Evolutionary conservation across 768 basidiomycete genomes (phyloP), one percentile per base, ranked within the genome.

Genomic region (Chalciporus pseudorubinellus): DNA sequence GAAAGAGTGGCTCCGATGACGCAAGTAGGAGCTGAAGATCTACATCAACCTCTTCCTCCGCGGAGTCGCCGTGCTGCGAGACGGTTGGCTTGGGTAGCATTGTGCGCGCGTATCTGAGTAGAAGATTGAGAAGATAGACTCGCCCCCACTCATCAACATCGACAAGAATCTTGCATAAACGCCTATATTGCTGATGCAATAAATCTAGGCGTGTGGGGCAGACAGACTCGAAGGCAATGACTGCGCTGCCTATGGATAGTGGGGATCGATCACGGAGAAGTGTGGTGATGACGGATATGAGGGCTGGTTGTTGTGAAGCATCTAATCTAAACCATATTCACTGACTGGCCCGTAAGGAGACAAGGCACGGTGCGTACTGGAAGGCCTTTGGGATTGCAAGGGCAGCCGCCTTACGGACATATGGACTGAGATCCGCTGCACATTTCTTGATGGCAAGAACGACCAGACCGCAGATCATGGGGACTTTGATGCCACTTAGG

Each of bases 81-180:
- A 69, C 58, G 1, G 67, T 68, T 10, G 91, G 86, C 55, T 84
- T 75, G 2, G 82, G 79, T 28, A 97, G 76, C 92, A 95, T 95
- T 0, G 78, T 80, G 45, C 95, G 74, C 3, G 82, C 89, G 64
- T 99, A 99, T 52, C 89, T 75, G 49, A 85, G 70, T 28, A 99
- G 77, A 13, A 98, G 75, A 39, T 85, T 79, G 53, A 95, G 75
- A 18, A 93, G 68, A 41, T 85, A 81, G 6, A 88, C 81, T 68
- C 98, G 97, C 0, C 93, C 94, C 97, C 97, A 99, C 66, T 97
- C 95, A 60, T 99, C 97, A 4, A 87, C 85, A 60, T 99, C 94
- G 29, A 92, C 78, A 3, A 98, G 73, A n/a, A 89, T 74, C 39
- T 79, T 77, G 64, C 93, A 97, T 26, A 94, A 73, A 22, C 90